A percentile compares a stretch with the other conserved stretches of the same genome.
phyloP scores from a whole-genome alignment of 2,329 filamentous ascomycete genomes.

The Neopestalotiopsis sp. region DNA sequence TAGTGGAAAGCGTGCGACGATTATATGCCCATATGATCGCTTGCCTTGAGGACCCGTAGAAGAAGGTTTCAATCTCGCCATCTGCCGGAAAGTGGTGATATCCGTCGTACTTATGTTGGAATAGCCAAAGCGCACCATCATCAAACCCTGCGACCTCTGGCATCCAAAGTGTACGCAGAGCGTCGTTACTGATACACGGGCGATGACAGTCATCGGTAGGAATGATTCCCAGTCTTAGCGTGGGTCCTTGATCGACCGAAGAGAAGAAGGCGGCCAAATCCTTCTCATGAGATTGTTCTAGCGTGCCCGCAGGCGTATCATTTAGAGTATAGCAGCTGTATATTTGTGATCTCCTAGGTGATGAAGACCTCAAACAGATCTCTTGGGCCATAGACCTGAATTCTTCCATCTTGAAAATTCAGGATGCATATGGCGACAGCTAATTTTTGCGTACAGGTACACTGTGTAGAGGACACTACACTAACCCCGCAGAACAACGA shows the following conservation, averaged over 20 bases:
- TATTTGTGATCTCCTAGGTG: too few species aligned
- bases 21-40: background rate
- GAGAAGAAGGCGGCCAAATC: background rate
- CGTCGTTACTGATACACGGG: background rate
- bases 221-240: background rate
- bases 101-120: conserved; percentile 4
- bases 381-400: background rate
- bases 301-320: too few species aligned
- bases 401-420: background rate
- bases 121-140: background rate
- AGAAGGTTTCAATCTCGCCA: background rate
- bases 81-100: background rate
- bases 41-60: background rate
- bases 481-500: too few species aligned
- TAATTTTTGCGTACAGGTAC: too few species aligned
- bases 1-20: background rate
- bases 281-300: too few species aligned
- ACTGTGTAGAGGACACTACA: too few species aligned
- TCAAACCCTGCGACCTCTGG: background rate
- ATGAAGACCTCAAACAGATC: too few species aligned
- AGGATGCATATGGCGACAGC: too few species aligned
- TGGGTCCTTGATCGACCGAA: background rate
- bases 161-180: background rate
- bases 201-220: background rate
- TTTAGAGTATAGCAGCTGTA: too few species aligned